These are phyloP conservation scores for Metschnikowia baotianmanensis DNA, from an alignment of 805 yeast species.

Conservation along the genomic window DNA sequence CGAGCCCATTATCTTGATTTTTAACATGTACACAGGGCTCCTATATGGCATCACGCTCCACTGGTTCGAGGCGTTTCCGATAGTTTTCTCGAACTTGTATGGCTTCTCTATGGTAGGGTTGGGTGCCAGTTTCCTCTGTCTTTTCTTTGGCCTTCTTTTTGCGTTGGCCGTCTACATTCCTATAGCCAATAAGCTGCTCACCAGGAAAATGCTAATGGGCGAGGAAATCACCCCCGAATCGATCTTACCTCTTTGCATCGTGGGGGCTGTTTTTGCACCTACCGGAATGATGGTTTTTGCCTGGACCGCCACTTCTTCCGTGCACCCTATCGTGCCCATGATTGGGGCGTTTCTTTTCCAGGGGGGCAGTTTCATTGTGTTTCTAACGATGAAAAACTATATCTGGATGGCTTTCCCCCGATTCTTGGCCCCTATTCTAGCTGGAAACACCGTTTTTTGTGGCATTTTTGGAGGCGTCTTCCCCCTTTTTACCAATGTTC, in stretches of 20 bases:
- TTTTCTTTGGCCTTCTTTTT: slow-evolving; percentile 5
- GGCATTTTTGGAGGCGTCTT: slow-evolving; percentile 10
- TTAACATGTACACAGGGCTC: slow-evolving; percentile 11
- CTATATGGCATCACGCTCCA: slow-evolving; percentile 7
- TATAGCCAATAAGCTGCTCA: too few species aligned
- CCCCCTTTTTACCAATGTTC: slow-evolving; percentile 9
- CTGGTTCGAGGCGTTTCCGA: slow-evolving; percentile 15
- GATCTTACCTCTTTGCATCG: slow-evolving; percentile 5
- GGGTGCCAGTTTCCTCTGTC: slow-evolving; percentile 5
- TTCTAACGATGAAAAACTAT: slow-evolving; percentile 11
- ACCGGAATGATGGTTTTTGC: slow-evolving; percentile 6
- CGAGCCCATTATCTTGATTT: slow-evolving; percentile 11
- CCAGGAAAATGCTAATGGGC: too few species aligned
- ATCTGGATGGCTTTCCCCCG: slow-evolving; percentile 7
- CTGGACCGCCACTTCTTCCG: slow-evolving; percentile 5
- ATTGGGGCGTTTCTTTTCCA: slow-evolving; percentile 5
- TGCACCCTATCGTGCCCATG: slow-evolving; percentile 12
- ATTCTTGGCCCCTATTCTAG: slow-evolving; percentile 11
- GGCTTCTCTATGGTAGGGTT: slow-evolving; percentile 5
- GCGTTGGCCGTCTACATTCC: slow-evolving; percentile 4
- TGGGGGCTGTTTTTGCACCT: slow-evolving; percentile 8
- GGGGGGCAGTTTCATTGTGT: slow-evolving; percentile 8
- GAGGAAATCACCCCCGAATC: too few species aligned
- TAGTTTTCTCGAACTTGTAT: slow-evolving; percentile 6
- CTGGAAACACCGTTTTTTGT: slow-evolving; percentile 9